Conservation (phyloP, 2,329 filamentous ascomycete species). For the Ascochyta lentis region DNA sequence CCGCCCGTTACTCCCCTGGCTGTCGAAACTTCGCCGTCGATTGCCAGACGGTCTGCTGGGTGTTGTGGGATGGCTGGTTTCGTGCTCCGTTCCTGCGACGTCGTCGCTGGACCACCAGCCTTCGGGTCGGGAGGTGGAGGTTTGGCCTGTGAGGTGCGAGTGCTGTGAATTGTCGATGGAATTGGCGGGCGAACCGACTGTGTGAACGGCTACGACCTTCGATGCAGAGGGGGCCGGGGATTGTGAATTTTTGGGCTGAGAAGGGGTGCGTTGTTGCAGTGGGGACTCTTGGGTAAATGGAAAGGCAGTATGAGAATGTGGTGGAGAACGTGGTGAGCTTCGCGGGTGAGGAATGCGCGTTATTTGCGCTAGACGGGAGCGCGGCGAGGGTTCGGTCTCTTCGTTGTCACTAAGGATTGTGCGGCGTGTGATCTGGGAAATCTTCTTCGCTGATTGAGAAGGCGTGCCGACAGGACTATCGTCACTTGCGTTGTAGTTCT, state of each 20-base stretch:
- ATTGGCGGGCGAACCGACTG: constrained; percentile 27
- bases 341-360: constrained; percentile 29
- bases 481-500: constrained; percentile 18
- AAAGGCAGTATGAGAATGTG: constrained; percentile 17
- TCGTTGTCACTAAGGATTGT: constrained; percentile 8
- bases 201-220: constrained; percentile 19
- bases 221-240: neutral
- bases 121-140: constrained; percentile 44
- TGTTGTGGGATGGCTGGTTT: constrained; percentile 23
- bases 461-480: constrained; percentile 9
- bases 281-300: constrained; percentile 23
- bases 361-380: constrained; percentile 21
- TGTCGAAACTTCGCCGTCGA: constrained; percentile 34
- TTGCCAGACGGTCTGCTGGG: constrained; percentile 16
- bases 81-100: constrained; percentile 41
- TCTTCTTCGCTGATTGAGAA: constrained; percentile 6
- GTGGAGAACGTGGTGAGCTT: constrained; percentile 18
- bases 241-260: neutral
- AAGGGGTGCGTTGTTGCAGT: neutral
- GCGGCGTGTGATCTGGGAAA: constrained; percentile 13
- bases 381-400: constrained; percentile 17
- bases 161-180: constrained; percentile 23
- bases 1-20: constrained; percentile 32
- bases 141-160: constrained; percentile 40
- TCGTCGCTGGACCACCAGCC: constrained; percentile 51